Base-by-base conservation (phyloP, 1,139 yeast species). In the Yamadazyma sp. region DNA sequence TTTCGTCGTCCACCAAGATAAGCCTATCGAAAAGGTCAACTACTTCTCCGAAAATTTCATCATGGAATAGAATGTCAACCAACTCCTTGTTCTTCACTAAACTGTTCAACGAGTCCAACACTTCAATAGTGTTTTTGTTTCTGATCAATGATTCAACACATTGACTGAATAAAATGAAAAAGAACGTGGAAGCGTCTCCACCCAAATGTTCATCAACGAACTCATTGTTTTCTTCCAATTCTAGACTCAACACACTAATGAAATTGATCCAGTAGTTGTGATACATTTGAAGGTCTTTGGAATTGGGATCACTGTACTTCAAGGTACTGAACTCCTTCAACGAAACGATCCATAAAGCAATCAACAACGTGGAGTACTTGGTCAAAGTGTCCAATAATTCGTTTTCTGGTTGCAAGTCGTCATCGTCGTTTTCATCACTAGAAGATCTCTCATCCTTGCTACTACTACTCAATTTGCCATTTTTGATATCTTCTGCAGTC, bases 91-190 rank as follows among this genome's bases (percentile, higher is more conserved):
- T 76, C 41, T 73, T 77, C 25, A 87, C 68, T 25, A 88, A 68
- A 42, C 79, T 73, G 31, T 72, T 71, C 47, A 88, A 58, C 0
- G 87, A 81, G 0, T 57, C 55, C 38, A 86, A 61, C 2, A 81
- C 73, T 37, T 73, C 73, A 11, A 65, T 51, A 2, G 66, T 64
- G 43, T 69, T 59, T 38, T 59, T 62, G 43, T 66, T 72, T 45
- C 69, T 75, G 14, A 83, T 75, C 45, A 88, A 68, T 0, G 86
- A 77, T 53, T 87, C 96, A 40, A 88, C 73, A 57, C 96, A 87
- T 49, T 87, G 86, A 29, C 96, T 87, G 63, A 86, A 87, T 35
- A 91, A 61, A 20, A 89, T 84, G 56, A 87, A 87, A 61, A 86
- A 83, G 51, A 89, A 87, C 38, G 87, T 83, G 3, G 80, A 77